Percentiles rank a stretch among this genome's conserved stretches.
These are phyloP conservation scores for Blastomyces emzantsi DNA, from an alignment of 2,329 filamentous ascomycete species.

Conservation along the genomic window DNA sequence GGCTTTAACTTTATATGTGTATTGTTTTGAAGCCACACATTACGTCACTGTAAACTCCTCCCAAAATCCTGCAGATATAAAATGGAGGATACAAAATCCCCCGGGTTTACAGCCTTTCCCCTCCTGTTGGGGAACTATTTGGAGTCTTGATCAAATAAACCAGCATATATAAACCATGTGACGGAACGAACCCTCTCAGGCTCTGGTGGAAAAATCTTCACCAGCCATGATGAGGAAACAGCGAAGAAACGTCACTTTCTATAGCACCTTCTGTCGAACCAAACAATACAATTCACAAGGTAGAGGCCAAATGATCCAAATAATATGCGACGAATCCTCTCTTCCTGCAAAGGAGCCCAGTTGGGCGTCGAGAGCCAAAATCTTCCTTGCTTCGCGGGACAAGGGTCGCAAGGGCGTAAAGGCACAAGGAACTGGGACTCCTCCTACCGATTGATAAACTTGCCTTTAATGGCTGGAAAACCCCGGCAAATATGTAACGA, in stretches of 20 bases:
- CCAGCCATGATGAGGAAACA: too few relatives aligned
- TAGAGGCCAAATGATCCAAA: too few relatives aligned
- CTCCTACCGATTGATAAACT: neutral
- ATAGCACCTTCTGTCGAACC: too few relatives aligned
- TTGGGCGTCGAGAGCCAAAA: neutral
- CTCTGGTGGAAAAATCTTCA: too few relatives aligned
- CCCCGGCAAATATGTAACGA: neutral
- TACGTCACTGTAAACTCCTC: neutral
- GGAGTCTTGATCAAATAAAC: neutral
- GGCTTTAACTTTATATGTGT: neutral
- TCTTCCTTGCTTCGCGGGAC: neutral
- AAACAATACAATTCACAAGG: too few relatives aligned
- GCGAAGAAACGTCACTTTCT: too few relatives aligned
- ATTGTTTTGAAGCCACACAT: neutral
- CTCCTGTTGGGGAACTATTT: neutral
- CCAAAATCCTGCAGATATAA: neutral
- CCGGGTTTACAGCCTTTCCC: too few relatives aligned
- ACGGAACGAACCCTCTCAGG: too few relatives aligned
- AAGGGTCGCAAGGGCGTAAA: neutral
- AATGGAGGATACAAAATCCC: neutral
- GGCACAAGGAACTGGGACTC: too few relatives aligned
- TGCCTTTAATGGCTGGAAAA: neutral
- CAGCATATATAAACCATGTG: too few relatives aligned
- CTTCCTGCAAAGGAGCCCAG: too few relatives aligned
- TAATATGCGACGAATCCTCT: too few relatives aligned